Conservation (phyloP, 768 basidiomycete genomes). For the Sporobolomyces roseus region DNA sequence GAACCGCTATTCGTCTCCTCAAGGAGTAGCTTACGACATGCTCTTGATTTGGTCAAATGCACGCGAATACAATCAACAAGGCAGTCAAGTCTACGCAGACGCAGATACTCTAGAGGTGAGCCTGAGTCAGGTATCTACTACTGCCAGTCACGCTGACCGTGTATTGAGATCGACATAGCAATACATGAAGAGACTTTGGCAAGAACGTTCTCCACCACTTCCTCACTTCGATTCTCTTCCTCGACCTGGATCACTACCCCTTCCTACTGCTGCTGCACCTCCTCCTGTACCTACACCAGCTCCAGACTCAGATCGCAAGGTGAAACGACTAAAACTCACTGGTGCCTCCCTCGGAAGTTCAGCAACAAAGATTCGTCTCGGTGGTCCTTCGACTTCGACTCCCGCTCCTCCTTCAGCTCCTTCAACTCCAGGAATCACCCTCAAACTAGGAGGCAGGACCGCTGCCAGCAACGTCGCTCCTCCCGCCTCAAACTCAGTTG, state of each 20-base stretch:
- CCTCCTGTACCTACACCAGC: not conserved
- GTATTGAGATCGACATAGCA: constrained; percentile 6
- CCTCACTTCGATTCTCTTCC: constrained; percentile 36
- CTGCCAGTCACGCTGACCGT: too few species aligned
- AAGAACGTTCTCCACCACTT: constrained; percentile 26
- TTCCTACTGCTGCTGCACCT: not conserved
- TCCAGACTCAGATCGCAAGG: constrained; percentile 14
- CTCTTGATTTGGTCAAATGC: constrained; percentile 40
- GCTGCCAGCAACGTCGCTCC: not conserved
- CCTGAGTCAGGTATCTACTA: too few species aligned
- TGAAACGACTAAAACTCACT: constrained; percentile 36
- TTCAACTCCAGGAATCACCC: not conserved
- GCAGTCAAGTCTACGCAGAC: constrained; percentile 36
- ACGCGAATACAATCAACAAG: constrained; percentile 39
- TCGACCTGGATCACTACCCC: constrained; percentile 21
- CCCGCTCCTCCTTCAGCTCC: not conserved
- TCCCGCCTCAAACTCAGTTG: not conserved
- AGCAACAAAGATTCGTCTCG: constrained; percentile 14
- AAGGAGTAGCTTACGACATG: constrained; percentile 38
- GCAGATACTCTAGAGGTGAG: constrained; percentile 39
- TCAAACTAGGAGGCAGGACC: constrained; percentile 28
- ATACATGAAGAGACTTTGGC: constrained; percentile 31
- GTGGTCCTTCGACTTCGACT: not conserved
- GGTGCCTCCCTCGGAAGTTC: constrained; percentile 24
- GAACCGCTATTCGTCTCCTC: constrained; percentile 20